Evolutionary conservation across 345 rosid genomes (phyloP), one percentile per base, ranked within the genome.

Genomic region (Camelina sativa): DNA sequence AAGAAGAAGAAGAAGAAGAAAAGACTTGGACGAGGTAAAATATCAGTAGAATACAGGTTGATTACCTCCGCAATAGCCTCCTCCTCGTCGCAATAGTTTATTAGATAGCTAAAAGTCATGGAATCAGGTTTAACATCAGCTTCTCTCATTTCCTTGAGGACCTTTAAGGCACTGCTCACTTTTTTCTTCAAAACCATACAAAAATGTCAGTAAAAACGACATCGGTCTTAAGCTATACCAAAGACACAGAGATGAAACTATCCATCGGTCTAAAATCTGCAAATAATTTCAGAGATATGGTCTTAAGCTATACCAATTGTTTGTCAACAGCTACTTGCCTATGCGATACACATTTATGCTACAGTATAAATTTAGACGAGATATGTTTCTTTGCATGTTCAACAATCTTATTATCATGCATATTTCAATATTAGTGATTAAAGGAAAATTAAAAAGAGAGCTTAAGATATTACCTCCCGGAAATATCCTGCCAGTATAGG

Each of bases 401-500:
- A 65, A 22, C 55, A 28, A 62, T 62, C 52, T 64, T 38, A 15
- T 34, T 73, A 44, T 11, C 48, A 44, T 46, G 28, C 30, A 62
- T 15, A 54, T 53, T 73, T 73, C 38, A 63, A 65, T 46, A 41
- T 32, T 19, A 6, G 9, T 54, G 25, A 23, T 44, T 32, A 10
- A 43, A 55, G 43, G 55, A 25, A 8, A 40, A 15, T 47, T 32
- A 46, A 68, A 52, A 47, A 3, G 73, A 48, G 43, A 60, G 67
- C 19, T 28, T 25, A 51, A 67, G 68, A 53, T 41, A 40, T 67
- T 56, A 95, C 97, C 91, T 92, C 87, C 60, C 92, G 89, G 74
- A 84, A 95, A 70, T 84, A 87, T 68, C 92, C 99, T 52, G 69
- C 89, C 87, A 95, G 76, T 74, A 95, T 86, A 63, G 84, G 71